These are phyloP conservation scores for Penicillium sp. DNA, from an alignment of 2,329 filamentous ascomycete genomes.

Conservation along the genomic window DNA sequence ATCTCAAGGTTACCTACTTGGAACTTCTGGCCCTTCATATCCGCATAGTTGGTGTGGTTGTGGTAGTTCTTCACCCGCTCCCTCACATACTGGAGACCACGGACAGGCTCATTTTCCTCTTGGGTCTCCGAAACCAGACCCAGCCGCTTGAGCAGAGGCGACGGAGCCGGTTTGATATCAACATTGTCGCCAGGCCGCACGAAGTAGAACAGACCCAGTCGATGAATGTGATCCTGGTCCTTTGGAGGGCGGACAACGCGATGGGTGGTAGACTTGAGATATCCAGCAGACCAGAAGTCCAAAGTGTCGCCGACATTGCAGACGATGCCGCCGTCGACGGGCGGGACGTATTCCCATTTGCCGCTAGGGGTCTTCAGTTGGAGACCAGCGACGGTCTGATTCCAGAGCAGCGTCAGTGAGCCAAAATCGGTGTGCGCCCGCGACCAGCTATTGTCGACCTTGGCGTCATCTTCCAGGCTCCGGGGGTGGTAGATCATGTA, in stretches of 20 bases:
- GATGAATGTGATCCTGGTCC: constrained; percentile 40
- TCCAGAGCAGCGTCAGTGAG: constrained; percentile 57
- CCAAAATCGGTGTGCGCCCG: constrained; percentile 59
- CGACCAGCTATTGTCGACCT: constrained; percentile 41
- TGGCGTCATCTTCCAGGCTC: constrained; percentile 49
- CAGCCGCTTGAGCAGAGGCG: constrained; percentile 18
- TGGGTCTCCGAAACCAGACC: constrained; percentile 40
- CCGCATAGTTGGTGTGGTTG: no score
- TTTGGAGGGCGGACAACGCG: constrained; percentile 47
- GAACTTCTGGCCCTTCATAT: no score
- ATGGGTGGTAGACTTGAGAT: constrained; percentile 48
- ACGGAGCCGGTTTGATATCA: constrained; percentile 32
- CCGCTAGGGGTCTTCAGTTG: constrained; percentile 51
- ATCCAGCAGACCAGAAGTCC: constrained; percentile 50
- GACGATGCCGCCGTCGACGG: constrained; percentile 50
- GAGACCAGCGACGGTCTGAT: constrained; percentile 57
- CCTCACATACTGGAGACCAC: no score
- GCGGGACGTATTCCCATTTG: constrained; percentile 54
- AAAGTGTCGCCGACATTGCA: constrained; percentile 54
- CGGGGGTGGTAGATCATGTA: constrained; percentile 60
- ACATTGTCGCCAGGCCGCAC: constrained; percentile 36
- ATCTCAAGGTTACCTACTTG: no score
- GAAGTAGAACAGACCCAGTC: constrained; percentile 35
- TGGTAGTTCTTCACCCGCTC: no score
- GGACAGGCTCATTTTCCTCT: constrained; percentile 44